phyloP scores from a whole-genome alignment of 2,329 filamentous ascomycete genomes.

The Capronia coronata region DNA sequence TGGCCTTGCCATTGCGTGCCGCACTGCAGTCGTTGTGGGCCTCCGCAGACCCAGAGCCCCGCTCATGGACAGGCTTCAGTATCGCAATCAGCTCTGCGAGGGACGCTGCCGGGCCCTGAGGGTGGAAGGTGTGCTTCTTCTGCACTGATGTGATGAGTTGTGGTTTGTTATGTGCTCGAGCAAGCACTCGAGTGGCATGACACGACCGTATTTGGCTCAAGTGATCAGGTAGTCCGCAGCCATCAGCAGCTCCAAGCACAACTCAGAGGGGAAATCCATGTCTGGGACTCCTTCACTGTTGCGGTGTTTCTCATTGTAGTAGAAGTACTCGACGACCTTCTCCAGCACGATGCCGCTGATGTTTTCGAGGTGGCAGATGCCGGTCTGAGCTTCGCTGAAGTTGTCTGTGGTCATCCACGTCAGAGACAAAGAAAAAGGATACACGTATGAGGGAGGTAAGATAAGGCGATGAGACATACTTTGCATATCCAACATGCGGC shows the following conservation, averaged over 20 bases:
- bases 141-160: too few species aligned
- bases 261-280: conserved; percentile 59
- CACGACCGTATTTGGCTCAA: conserved; percentile 13
- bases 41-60: too few species aligned
- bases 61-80: too few species aligned
- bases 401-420: conserved; percentile 40
- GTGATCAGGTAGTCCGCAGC: conserved; percentile 60
- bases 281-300: conserved; percentile 56
- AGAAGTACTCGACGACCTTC: conserved; percentile 65
- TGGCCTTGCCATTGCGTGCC: too few species aligned
- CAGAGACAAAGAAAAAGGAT: background rate
- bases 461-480: conserved; percentile 51
- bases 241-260: conserved; percentile 60
- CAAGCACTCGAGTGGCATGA: too few species aligned
- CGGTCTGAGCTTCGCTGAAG: conserved; percentile 55
- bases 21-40: too few species aligned
- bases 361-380: conserved; percentile 53
- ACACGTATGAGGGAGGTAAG: conserved; percentile 1
- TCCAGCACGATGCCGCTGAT: conserved; percentile 59
- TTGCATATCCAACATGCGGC: conserved; percentile 56
- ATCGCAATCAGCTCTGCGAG: too few species aligned
- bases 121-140: too few species aligned
- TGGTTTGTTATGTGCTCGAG: too few species aligned
- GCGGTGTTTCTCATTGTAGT: conserved; percentile 60
- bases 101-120: too few species aligned